Evolutionary conservation across 306 rosid species (phyloP).

Genomic region (Arachis stenosperma): DNA sequence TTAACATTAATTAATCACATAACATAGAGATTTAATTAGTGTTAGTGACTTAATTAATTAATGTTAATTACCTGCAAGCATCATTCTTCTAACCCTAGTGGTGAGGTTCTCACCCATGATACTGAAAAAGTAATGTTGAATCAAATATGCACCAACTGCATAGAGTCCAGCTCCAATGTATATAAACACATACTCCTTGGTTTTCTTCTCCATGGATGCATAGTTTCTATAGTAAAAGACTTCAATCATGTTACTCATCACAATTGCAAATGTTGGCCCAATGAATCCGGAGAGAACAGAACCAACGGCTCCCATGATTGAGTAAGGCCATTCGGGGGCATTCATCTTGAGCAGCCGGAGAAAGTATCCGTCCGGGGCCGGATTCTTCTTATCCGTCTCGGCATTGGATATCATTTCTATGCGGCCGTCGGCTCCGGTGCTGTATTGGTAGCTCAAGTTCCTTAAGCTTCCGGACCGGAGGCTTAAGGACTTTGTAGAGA

Average conservation of each 20-base stretch:
- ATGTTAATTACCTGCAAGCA: slow-evolving; percentile 67
- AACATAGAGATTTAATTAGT: too few species aligned
- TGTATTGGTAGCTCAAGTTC: slow-evolving; percentile 88
- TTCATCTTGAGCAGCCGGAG: slow-evolving; percentile 76
- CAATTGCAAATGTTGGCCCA: slow-evolving; percentile 96
- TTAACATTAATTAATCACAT: too few species aligned
- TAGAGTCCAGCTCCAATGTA: slow-evolving; percentile 95
- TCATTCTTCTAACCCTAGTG: slow-evolving; percentile 98
- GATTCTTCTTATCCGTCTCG: slow-evolving; percentile 82
- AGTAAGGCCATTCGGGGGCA: slow-evolving; percentile 99
- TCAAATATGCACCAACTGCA: slow-evolving; percentile 91
- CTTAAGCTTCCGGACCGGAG: slow-evolving; percentile 90
- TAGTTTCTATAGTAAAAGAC: slow-evolving; percentile 79
- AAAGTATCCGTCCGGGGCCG: slow-evolving; percentile 88
- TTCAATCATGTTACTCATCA: slow-evolving; percentile 98
- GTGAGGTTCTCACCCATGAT: slow-evolving; percentile 99
- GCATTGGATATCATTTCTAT: slow-evolving; percentile 98
- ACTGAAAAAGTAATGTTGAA: slow-evolving; percentile 96
- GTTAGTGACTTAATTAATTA: too few species aligned
- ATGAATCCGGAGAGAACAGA: slow-evolving; percentile 92
- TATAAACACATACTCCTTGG: slow-evolving; percentile 90
- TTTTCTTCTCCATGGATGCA: slow-evolving; percentile 90
- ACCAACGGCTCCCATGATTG: slow-evolving; percentile 95
- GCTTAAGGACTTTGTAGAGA: slow-evolving; percentile 91
- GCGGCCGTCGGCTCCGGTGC: slow-evolving; percentile 97